Percentiles rank a stretch among this genome's conserved stretches.
Evolutionary conservation across 2,329 filamentous ascomycete species (phyloP).

Genomic region (Tolypocladium tropicale): DNA sequence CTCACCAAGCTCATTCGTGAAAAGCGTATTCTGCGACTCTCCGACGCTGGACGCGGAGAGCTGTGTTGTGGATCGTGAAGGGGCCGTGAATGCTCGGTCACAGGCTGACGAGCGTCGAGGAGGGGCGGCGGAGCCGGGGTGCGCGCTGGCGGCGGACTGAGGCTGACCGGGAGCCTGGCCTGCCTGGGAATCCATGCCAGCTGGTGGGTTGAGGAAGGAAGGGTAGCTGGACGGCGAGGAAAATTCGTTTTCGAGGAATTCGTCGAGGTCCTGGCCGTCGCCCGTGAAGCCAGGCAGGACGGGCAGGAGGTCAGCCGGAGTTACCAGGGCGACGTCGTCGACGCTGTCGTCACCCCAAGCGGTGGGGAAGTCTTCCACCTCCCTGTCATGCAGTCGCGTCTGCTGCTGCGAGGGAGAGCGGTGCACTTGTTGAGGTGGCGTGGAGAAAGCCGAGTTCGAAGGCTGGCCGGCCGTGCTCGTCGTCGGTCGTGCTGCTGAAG

Average conservation of each 20-base stretch:
- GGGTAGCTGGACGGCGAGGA: slow-evolving; percentile 27
- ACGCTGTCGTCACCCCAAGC: slow-evolving; percentile 6
- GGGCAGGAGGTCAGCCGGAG: neutral
- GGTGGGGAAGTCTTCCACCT: neutral
- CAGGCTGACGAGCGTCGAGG: slow-evolving; percentile 3
- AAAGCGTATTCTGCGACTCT: slow-evolving; percentile 15
- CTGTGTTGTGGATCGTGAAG: slow-evolving; percentile 11
- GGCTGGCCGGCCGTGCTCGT: neutral
- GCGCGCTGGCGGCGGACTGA: slow-evolving; percentile 2
- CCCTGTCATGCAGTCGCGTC: neutral
- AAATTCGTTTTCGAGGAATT: slow-evolving; percentile 18
- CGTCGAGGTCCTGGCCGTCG: slow-evolving; percentile 14
- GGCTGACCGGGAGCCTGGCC: slow-evolving; percentile 2
- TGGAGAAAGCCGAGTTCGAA: neutral
- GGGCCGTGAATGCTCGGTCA: slow-evolving; percentile 10
- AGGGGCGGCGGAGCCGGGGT: slow-evolving; percentile 5
- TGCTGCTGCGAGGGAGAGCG: neutral
- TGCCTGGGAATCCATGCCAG: neutral
- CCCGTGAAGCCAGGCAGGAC: neutral
- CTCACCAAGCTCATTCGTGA: slow-evolving; percentile 18
- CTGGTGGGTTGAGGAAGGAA: slow-evolving; percentile 10
- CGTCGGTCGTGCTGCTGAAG: neutral
- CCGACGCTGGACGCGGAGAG: slow-evolving; percentile 7
- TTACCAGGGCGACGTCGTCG: neutral
- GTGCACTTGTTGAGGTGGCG: neutral